phyloP scores from a whole-genome alignment of 2,329 filamentous ascomycete species.

The Nemania diffusa region DNA sequence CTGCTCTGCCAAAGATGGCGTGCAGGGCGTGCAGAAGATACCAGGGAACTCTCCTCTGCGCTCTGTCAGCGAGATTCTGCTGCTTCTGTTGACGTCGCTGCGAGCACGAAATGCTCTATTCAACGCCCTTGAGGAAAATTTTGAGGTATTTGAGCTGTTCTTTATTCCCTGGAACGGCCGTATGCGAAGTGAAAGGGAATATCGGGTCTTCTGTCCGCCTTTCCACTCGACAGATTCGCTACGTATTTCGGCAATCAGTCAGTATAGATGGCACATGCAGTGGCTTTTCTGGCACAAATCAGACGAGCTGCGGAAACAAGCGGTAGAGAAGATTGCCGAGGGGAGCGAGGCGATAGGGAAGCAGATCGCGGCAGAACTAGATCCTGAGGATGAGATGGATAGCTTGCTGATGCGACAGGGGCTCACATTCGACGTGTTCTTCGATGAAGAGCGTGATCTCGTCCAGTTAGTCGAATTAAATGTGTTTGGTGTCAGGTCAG shows the following conservation, averaged over 20 bases:
- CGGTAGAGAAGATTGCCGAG: conserved; percentile 36
- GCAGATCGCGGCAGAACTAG: conserved; percentile 46
- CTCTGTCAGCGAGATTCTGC: conserved; percentile 49
- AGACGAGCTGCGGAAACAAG: conserved; percentile 17
- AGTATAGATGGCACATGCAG: conserved; percentile 55
- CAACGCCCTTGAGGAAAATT: conserved; percentile 38
- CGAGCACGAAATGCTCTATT: conserved; percentile 51
- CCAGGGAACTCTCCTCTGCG: conserved; percentile 46
- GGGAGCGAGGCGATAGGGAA: conserved; percentile 40
- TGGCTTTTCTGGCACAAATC: conserved; percentile 44
- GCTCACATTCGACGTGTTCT: conserved; percentile 57
- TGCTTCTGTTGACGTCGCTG: conserved; percentile 53
- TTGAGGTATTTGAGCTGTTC: conserved; percentile 47
- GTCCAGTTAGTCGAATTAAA: conserved; percentile 57
- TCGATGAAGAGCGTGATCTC: conserved; percentile 44
- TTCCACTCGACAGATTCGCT: conserved; percentile 25
- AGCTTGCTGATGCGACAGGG: conserved; percentile 51
- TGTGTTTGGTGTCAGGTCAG: conserved; percentile 56
- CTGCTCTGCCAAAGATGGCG: conserved; percentile 57
- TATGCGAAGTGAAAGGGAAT: conserved; percentile 55
- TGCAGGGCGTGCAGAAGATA: conserved; percentile 41
- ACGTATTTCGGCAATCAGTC: conserved; percentile 53
- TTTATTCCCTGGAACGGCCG: conserved; percentile 55
- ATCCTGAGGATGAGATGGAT: conserved; percentile 42
- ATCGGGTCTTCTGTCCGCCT: conserved; percentile 57